Base-by-base conservation (phyloP, 1,139 yeast genomes). In the Suhomyces maxii region DNA sequence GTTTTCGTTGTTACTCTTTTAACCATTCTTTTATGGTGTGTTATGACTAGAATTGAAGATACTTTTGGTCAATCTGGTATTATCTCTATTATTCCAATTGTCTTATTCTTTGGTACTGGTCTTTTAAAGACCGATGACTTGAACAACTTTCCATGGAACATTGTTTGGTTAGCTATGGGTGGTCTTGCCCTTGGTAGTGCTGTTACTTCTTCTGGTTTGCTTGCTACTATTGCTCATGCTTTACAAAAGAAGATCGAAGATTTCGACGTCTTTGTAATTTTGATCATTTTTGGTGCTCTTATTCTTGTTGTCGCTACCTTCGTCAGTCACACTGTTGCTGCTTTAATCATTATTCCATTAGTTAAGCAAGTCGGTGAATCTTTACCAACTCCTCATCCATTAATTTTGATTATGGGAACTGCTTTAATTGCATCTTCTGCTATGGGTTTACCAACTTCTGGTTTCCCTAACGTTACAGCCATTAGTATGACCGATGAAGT, bases 401-500 rank as follows among this genome's bases (percentile, higher is more conserved):
- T 80, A 46, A 65, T 90, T 45, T 71, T 91, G 58, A 86, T 91
- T 41, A 86, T 91, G 93, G 82, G 86, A 18, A 79, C 95, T 12
- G 93, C 96, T 0, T 73, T 91, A 56, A 68, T 91, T 51, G 89
- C 97, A 54, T 89, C 97, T 0, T 84, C 85, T 41, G 98, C 97
- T 3, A 91, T 91, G 97, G 97, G 95, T 9, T 75, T 91, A 49
- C 98, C 98, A 26, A 91, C 98, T 0, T 87, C 96, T 1, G 98
- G 98, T 0, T 91, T 91, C 78, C 98, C 98, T 13, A 91, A 91
- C 58, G 96, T 91, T 37, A 90, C 97, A 0, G 98, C 97, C 2
- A 88, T 91, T 48, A 89, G 96, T 49, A 82, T 89, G 83, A 81
- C 89, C 7, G 96, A 91, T 64, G 96, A 89, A 59, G 79, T 89